These are phyloP conservation scores for Mesostigma viride DNA, from an alignment of 139 green algal species.

Conservation along the genomic window DNA sequence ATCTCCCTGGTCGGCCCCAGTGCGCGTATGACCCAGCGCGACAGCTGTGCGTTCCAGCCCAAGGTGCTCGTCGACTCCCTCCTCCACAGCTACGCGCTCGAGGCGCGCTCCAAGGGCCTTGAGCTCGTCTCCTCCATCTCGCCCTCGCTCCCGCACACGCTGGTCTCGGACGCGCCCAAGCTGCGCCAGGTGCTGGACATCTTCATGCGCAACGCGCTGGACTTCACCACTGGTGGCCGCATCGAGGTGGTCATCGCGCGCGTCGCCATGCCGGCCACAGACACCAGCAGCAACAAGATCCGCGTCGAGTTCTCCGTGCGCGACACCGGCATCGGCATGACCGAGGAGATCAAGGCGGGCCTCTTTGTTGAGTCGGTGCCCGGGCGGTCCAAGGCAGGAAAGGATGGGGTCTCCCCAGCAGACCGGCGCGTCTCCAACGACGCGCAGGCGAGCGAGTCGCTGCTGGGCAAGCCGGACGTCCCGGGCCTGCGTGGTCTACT, in stretches of 20 bases:
- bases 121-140: background rate
- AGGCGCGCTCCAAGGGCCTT: background rate
- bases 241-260: background rate
- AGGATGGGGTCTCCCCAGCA: too few relatives aligned
- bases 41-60: too few relatives aligned
- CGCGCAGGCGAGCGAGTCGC: too few relatives aligned
- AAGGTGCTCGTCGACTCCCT: too few relatives aligned
- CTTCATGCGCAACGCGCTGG: background rate
- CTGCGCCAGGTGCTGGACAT: background rate
- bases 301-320: background rate
- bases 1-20: too few relatives aligned
- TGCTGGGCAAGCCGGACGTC: too few relatives aligned
- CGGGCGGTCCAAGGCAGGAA: too few relatives aligned
- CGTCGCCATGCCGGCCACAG: background rate
- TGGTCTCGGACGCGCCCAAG: background rate
- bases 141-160: background rate
- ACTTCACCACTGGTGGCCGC: background rate
- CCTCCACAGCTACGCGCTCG: too few relatives aligned
- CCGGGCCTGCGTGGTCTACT: too few relatives aligned
- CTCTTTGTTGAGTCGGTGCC: too few relatives aligned
- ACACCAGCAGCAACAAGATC: background rate
- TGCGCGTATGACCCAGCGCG: too few relatives aligned
- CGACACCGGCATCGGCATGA: background rate
- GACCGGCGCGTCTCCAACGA: too few relatives aligned
- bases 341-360: background rate